Percentiles rank a stretch among this genome's conserved stretches.
phyloP scores from a whole-genome alignment of 2,329 filamentous ascomycete species.

The Alternaria dauci region DNA sequence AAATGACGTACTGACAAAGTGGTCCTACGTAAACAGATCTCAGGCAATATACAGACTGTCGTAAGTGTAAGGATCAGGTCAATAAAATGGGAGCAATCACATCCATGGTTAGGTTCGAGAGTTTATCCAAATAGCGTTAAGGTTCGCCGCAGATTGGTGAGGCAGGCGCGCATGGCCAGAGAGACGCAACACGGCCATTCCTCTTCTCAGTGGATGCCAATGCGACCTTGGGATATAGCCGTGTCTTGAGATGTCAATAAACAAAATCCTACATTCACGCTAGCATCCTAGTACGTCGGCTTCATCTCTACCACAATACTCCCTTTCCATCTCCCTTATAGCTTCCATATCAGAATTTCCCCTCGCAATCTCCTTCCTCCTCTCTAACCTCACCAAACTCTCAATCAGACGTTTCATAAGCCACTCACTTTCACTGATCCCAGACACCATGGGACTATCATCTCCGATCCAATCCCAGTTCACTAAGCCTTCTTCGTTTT shows the following conservation, averaged over 20 bases:
- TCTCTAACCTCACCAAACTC: slow-evolving; percentile 60
- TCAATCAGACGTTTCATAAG: slow-evolving; percentile 71
- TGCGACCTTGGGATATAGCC: not conserved
- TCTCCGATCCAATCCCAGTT: slow-evolving; percentile 79
- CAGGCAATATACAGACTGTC: not conserved
- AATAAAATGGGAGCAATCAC: not conserved
- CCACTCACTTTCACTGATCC: slow-evolving; percentile 71
- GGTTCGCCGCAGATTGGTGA: not conserved
- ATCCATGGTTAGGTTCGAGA: not conserved
- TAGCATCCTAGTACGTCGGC: not conserved
- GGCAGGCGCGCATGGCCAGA: not conserved
- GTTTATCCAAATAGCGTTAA: not conserved
- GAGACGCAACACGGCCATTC: not conserved
- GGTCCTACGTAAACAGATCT: not conserved
- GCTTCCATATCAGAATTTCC: slow-evolving; percentile 1
- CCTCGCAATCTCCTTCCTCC: slow-evolving; percentile 28
- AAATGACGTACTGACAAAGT: not conserved
- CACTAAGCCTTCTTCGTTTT: slow-evolving; percentile 66
- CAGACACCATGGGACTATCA: slow-evolving; percentile 71
- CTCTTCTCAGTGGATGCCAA: not conserved
- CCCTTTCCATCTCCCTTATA: slow-evolving; percentile 9
- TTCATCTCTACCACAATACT: not conserved
- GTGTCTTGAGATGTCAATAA: not conserved
- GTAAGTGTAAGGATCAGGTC: not conserved
- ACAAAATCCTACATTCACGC: not conserved